Evolutionary conservation across 257 asterid species (phyloP), one percentile per base, ranked within the genome.

Genomic region (Nicotiana sylvestris): DNA sequence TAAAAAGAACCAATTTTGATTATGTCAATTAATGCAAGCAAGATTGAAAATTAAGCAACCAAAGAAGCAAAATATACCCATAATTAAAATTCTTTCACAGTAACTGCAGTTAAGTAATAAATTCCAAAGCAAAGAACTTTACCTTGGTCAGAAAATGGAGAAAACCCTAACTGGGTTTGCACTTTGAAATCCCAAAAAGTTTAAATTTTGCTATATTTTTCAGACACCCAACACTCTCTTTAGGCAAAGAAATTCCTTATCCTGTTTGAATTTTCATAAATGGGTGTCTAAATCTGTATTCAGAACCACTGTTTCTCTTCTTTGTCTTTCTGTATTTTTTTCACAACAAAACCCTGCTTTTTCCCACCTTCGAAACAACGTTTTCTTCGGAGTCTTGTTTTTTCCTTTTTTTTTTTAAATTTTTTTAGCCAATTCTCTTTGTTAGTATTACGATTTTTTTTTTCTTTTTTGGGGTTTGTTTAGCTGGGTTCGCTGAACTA

Each of bases 161-260:
- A 66, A 72, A 84, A 62, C 86, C 84, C 84, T 80, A 80, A 80
- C 53, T 46, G 39, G 56, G 67, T 66, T 65, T 25, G 25, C 56
- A 11, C 65, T 13, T 27, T 43, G 57, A 82, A 56, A 81, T 43
- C 56, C 80, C 64, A 17, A 66, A 11, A 17, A 25, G 80, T 35
- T 69, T 13, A 11, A 61, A 56, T 39, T 43, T 8, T 43, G 49
- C 49, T 43, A 43, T 43, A 0, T 43, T 43, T 43, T 43, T 8
- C 49, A 43, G 49, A 43, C 49, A 43, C 49, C 49, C 49, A 43
- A 8, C 8, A 2, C 2, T 43, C 49, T 43, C 49, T 39, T 39
- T 39, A 39, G 10, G 49, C 49, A 39, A 39, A 39, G 49, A 43
- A 43, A 43, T 43, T 43, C 49, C 49, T 43, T 43, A 43, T 43